Evolutionary conservation across 2,329 filamentous ascomycete genomes (phyloP), one percentile per base, ranked within the genome.

Genomic region (Fusarium succisae): DNA sequence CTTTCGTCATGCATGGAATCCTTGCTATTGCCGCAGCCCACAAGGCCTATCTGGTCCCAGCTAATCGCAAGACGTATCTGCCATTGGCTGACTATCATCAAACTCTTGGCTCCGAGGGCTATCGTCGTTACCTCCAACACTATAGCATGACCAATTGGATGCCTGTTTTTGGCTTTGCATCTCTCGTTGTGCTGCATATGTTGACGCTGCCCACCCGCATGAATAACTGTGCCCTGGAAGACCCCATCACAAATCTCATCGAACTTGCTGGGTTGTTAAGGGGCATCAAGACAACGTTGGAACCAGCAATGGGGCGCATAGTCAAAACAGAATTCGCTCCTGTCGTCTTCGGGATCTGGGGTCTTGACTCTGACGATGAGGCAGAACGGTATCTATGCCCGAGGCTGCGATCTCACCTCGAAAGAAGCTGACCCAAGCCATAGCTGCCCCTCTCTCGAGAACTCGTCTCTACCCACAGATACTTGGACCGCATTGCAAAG

Each of bases 141-240:
- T 65, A 79, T 14, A 37, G 70, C 37, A 30, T 72, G 12, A 56
- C 66, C 6, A 76, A 73, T 44, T 79, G 76, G 73, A 62, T 70
- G 44, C 80, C 83, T n/a, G 78, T 83, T 43, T 82, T 84, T 43
- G 83, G 80, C 74, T 84, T 87, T 57, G 83, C 84, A 63, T 83
- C 84, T 20, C 81, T 81, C 8, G 81, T 80, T 57, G 79, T 84
- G 6, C 20, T 80, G 12, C 75, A 74, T n/a, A 79, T 79, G 75
- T 41, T 78, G 32, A 74, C 72, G 14, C 69, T 78, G 13, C 77
- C 77, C 1, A 64, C 37, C 32, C 74, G 77, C 8, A 74, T 70
- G 41, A 65, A 69, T 14, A 61, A 60, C 26, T 55, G 63, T 28
- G 39, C 51, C 8, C 67, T 79, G 4, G 74, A 74, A 41, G 57